Conservation (phyloP, 768 basidiomycete genomes). For the Trametes gibbosa region DNA sequence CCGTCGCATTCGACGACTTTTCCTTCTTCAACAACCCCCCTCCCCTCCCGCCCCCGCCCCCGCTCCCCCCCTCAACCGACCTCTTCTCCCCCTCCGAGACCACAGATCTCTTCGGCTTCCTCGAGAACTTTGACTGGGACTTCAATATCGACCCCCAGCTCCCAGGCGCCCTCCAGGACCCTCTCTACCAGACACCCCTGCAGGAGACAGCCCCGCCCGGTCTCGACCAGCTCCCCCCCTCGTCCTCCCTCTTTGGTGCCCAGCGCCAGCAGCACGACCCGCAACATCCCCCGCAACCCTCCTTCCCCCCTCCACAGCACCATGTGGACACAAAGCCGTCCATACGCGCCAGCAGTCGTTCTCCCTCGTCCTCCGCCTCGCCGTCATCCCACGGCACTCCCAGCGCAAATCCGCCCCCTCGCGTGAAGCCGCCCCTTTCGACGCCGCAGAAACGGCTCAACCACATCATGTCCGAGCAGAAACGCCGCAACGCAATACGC, state of each 20-base stretch:
- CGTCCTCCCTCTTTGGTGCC: slow-evolving; percentile 9
- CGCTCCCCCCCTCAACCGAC: slow-evolving; percentile 69
- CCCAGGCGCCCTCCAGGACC: slow-evolving; percentile 8
- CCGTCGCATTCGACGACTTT: slow-evolving; percentile 64
- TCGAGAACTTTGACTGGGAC: slow-evolving; percentile 79
- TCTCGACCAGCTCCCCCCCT: slow-evolving; percentile 23
- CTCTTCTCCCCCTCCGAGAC: slow-evolving; percentile 79
- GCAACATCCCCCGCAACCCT: not conserved
- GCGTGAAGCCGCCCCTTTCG: slow-evolving; percentile 64
- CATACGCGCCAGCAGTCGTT: slow-evolving; percentile 3
- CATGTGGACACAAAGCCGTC: slow-evolving; percentile 3
- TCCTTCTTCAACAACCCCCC: slow-evolving; percentile 66
- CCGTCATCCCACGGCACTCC: slow-evolving; percentile 15
- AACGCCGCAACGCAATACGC: slow-evolving; percentile 87
- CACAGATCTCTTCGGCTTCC: slow-evolving; percentile 74
- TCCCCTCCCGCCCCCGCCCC: slow-evolving; percentile 52
- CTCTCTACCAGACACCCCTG: slow-evolving; percentile 12
- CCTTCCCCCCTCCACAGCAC: not conserved
- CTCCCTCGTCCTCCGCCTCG: slow-evolving; percentile 17
- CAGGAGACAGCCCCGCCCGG: slow-evolving; percentile 19
- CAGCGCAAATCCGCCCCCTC: slow-evolving; percentile 6
- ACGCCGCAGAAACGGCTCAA: slow-evolving; percentile 86
- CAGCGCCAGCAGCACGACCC: not conserved
- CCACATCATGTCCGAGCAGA: slow-evolving; percentile 94
- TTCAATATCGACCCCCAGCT: slow-evolving; percentile 37